phyloP scores from a whole-genome alignment of 169 alveolate species.

The Neospora caninum region DNA sequence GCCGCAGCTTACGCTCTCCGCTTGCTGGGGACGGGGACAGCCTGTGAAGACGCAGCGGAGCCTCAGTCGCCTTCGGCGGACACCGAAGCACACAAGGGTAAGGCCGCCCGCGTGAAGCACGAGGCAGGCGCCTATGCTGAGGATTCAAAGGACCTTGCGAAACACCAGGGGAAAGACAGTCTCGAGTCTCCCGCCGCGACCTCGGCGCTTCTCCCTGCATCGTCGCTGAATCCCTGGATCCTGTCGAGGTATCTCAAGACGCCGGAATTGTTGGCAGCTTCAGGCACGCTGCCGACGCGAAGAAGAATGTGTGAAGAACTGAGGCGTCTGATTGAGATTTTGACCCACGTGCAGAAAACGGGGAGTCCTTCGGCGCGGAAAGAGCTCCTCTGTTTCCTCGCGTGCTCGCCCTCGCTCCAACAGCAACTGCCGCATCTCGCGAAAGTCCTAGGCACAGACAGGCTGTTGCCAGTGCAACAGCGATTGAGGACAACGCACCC shows the following conservation, averaged over 20 bases:
- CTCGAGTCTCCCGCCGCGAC: neutral
- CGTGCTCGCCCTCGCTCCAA: constrained; percentile 48
- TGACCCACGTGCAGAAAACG: constrained; percentile 30
- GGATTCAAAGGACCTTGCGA: neutral
- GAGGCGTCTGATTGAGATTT: constrained; percentile 20
- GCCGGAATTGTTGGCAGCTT: constrained; percentile 41
- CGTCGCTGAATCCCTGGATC: constrained; percentile 39
- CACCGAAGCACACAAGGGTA: too few relatives aligned
- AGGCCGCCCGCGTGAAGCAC: neutral
- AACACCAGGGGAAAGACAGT: constrained; percentile 23
- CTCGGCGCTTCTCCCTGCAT: too few relatives aligned
- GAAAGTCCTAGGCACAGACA: constrained; percentile 31
- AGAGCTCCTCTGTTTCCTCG: constrained; percentile 46
- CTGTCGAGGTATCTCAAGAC: constrained; percentile 43
- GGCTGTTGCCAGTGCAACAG: constrained; percentile 46
- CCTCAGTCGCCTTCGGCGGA: too few relatives aligned
- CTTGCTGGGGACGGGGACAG: neutral
- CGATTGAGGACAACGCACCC: constrained; percentile 26
- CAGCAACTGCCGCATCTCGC: constrained; percentile 55
- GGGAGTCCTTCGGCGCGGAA: constrained; percentile 25
- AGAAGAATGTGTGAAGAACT: constrained; percentile 39
- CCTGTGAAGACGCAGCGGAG: neutral
- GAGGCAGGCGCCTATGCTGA: neutral
- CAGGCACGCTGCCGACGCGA: constrained; percentile 44
- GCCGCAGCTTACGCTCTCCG: constrained; percentile 21